Base-by-base conservation (phyloP, 2,329 filamentous ascomycete genomes). In the Rutstroemia sp. region DNA sequence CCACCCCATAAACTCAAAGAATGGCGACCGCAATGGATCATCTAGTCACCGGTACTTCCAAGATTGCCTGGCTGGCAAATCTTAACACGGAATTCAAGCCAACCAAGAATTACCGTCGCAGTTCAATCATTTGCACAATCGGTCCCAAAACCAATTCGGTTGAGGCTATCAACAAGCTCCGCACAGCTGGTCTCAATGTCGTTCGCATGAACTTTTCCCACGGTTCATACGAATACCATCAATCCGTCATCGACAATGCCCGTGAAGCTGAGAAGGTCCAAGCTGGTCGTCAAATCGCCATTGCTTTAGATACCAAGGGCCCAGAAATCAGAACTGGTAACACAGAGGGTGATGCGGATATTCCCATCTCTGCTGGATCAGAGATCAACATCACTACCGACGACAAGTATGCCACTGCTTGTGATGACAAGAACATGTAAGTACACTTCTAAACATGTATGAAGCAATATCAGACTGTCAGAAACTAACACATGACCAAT, bases 151-250 rank as follows among this genome's bases (percentile, higher is more conserved):
- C 94, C 68, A 99, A 99, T 82, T 95, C 90, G 39, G 87, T 92
- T 57, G 89, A 96, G 79, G 92, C 91, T 75, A 95, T 99, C 78
- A 97, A 97, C 77, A 82, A 86, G 73, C 88, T 99, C 69, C 89
- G 92, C 73, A 82, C 81, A 71, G 87, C 87, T 64, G 94, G 94
- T 76, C 86, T 97, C 69, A 97, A 97, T 77, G 91, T 99, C 66
- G 94, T 97, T 67, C 92, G 94, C 78, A 99, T 99, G 94, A 99
- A 99, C 87, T 97, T 97, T 74, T 96, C 88, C 64, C 89, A 95
- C 76, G 89, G 89, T 69, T 87, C 86, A 65, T 94, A 97, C 75
- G 92, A 92, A 78, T 99, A 96, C 79, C 92, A 95, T 78, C 90
- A 97, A 81, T 92, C 90, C 61, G 94, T 99, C 72, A 96, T 99